phyloP scores from a whole-genome alignment of 2,329 filamentous ascomycete species.

The Cryphonectria radicalis region DNA sequence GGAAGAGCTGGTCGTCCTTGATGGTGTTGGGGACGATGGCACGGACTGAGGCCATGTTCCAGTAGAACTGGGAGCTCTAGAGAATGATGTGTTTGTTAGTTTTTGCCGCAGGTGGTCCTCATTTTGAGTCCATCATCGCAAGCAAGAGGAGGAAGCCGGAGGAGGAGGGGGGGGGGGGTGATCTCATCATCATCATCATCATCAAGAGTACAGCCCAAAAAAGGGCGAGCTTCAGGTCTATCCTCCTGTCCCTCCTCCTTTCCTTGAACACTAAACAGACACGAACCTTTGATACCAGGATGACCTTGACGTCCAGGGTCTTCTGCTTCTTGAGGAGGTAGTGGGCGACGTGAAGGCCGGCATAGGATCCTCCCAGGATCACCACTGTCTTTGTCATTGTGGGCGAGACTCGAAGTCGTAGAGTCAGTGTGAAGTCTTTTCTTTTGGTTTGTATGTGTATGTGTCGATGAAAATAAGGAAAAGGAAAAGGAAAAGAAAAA shows the following conservation, averaged over 20 bases:
- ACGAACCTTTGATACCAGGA: conserved; percentile 59
- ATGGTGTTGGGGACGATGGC: conserved; percentile 56
- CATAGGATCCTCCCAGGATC: conserved; percentile 58
- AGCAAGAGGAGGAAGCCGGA: too few species aligned
- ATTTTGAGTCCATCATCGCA: too few species aligned
- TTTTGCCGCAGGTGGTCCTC: too few species aligned
- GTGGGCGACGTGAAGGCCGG: conserved; percentile 57
- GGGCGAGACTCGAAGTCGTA: background rate
- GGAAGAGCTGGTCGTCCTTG: conserved; percentile 54
- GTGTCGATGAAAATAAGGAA: background rate
- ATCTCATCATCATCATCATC: background rate
- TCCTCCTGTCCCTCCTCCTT: background rate
- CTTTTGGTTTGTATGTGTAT: background rate
- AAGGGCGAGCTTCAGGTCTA: background rate
- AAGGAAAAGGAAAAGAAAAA: background rate
- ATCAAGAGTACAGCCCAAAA: background rate
- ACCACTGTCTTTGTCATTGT: conserved; percentile 57
- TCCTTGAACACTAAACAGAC: background rate
- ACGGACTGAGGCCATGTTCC: conserved; percentile 61
- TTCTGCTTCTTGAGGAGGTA: conserved; percentile 60
- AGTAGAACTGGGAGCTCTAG: conserved; percentile 62
- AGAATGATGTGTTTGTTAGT: too few species aligned
- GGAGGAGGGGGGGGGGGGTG: too few species aligned
- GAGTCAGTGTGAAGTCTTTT: background rate
- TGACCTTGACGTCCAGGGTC: conserved; percentile 54